phyloP scores from a whole-genome alignment of 495 filamentous ascomycete genomes.

The Podospora pseudoanserina region DNA sequence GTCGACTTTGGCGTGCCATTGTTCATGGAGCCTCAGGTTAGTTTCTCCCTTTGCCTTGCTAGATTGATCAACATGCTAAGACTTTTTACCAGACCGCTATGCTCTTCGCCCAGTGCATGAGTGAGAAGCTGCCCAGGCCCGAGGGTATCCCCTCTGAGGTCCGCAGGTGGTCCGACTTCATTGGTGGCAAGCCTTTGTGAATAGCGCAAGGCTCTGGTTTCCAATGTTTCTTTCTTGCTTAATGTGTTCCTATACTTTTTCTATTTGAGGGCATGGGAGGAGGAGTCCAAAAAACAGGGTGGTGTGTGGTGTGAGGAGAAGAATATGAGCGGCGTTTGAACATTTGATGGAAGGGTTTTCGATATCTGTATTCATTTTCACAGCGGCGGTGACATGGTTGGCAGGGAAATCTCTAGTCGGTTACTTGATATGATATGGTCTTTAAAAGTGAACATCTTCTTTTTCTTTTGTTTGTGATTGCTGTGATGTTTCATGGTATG shows the following conservation, averaged over 20 bases:
- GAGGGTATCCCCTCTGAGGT: slow-evolving; percentile 86
- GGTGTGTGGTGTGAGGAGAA: background rate
- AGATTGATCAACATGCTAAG: slow-evolving; percentile 7
- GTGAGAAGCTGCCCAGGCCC: slow-evolving; percentile 80
- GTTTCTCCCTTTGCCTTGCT: slow-evolving; percentile 26
- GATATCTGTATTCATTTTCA: background rate
- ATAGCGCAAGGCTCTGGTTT: slow-evolving; percentile 18
- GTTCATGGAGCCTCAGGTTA: slow-evolving; percentile 98
- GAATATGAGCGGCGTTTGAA: background rate
- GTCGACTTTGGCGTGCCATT: slow-evolving; percentile 97
- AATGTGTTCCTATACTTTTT: slow-evolving; percentile 6
- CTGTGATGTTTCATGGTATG: background rate
- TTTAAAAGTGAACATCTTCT: background rate
- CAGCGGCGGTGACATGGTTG: slow-evolving; percentile 1
- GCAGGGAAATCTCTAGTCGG: background rate
- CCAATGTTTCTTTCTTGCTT: background rate
- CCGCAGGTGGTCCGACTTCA: slow-evolving; percentile 88
- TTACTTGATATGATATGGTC: background rate
- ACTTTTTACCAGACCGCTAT: slow-evolving; percentile 68
- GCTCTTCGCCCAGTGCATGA: slow-evolving; percentile 95
- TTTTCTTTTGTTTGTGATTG: background rate
- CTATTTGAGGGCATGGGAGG: background rate
- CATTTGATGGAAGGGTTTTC: background rate
- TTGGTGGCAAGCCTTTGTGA: slow-evolving; percentile 87
- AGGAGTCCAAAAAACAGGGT: background rate